A percentile compares a stretch with the other conserved stretches of the same genome.
Conservation (phyloP, 2,329 filamentous ascomycete species). For the Trichoderma pleuroti region DNA sequence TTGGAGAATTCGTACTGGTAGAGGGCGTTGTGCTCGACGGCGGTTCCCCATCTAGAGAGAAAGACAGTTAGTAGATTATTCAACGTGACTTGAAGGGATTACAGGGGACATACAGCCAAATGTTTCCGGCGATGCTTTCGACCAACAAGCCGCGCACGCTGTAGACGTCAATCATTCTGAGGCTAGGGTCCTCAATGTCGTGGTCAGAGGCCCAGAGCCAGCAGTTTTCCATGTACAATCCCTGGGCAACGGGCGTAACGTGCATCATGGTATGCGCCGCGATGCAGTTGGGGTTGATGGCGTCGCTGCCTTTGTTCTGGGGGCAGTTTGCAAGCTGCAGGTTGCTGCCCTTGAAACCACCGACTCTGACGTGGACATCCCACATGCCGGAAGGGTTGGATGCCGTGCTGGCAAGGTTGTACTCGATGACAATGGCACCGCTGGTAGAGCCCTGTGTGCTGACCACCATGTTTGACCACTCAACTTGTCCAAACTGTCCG, state of each 20-base stretch:
- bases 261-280: slow-evolving; percentile 44
- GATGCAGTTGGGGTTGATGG: slow-evolving; percentile 35
- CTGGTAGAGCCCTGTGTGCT: slow-evolving; percentile 63
- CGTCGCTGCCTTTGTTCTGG: slow-evolving; percentile 42
- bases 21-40: slow-evolving; percentile 32
- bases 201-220: slow-evolving; percentile 52
- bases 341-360: slow-evolving; percentile 66
- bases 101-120: not conserved
- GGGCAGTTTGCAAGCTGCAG: slow-evolving; percentile 65
- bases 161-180: slow-evolving; percentile 51
- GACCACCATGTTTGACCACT: slow-evolving; percentile 70
- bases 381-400: slow-evolving; percentile 55
- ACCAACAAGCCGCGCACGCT: slow-evolving; percentile 50
- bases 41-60: slow-evolving; percentile 21
- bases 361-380: slow-evolving; percentile 75
- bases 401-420: slow-evolving; percentile 55
- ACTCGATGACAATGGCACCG: slow-evolving; percentile 69
- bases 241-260: slow-evolving; percentile 37
- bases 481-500: slow-evolving; percentile 62
- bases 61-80: not conserved
- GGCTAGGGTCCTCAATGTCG: slow-evolving; percentile 48
- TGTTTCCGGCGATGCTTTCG: not conserved
- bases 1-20: slow-evolving; percentile 48
- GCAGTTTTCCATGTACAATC: slow-evolving; percentile 43
- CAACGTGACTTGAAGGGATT: not conserved